These are phyloP conservation scores for Cichorium intybus DNA, from an alignment of 140 eudicot genomes.

Conservation along the genomic window DNA sequence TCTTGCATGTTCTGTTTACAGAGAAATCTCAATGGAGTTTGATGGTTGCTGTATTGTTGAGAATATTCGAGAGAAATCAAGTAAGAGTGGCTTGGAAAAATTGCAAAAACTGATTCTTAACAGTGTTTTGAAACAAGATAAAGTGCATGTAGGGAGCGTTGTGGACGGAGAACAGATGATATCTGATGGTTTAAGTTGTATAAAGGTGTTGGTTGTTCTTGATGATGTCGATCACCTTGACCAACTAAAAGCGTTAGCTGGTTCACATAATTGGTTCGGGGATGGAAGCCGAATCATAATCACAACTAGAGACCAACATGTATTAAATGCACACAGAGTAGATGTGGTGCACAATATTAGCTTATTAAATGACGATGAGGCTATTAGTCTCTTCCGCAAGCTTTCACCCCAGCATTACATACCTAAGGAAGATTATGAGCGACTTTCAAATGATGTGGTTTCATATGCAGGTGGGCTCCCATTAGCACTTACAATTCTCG, in stretches of 20 bases:
- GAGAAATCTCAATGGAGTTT: background rate
- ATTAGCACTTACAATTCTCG: no score
- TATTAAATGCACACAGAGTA: background rate
- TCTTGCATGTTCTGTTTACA: conserved; percentile 6
- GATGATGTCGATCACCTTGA: no score
- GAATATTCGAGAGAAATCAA: background rate
- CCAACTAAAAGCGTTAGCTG: no score
- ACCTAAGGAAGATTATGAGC: background rate
- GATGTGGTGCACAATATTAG: background rate
- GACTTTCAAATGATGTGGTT: no score
- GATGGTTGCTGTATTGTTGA: background rate
- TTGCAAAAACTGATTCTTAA: conserved; percentile 4
- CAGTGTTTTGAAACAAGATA: no score
- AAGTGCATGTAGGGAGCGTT: no score
- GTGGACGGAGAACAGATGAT: no score
- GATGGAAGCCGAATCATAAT: no score
- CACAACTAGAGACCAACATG: background rate
- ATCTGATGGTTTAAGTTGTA: no score
- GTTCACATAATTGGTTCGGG: no score
- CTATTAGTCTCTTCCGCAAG: conserved; percentile 2
- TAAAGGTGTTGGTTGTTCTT: no score
- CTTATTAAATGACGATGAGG: background rate
- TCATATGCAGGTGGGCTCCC: no score
- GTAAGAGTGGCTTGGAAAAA: background rate
- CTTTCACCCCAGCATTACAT: background rate